Percentiles rank a stretch among this genome's conserved stretches.
Conservation (phyloP, 2,329 filamentous ascomycete species). For the Penicillium sp. region DNA sequence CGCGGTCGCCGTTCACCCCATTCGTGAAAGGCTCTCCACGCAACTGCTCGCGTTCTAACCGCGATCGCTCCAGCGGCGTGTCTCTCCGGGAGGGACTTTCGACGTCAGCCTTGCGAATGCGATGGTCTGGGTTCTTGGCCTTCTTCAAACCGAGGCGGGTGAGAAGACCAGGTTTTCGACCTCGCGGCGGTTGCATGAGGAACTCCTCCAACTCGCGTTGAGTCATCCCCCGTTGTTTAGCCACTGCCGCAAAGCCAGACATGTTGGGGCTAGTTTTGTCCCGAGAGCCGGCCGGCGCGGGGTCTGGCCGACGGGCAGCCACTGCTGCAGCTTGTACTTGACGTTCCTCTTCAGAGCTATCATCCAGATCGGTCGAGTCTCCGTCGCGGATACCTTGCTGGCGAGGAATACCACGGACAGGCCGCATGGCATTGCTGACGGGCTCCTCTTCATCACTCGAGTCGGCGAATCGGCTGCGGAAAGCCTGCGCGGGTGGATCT, state of each 20-base stretch:
- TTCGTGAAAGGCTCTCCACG: slow-evolving; percentile 28
- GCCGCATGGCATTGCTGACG: slow-evolving; percentile 44
- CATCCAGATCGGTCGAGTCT: slow-evolving; percentile 64
- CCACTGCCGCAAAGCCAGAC: slow-evolving; percentile 36
- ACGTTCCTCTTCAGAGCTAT: slow-evolving; percentile 58
- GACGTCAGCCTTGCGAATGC: slow-evolving; percentile 55
- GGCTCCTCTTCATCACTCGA: slow-evolving; percentile 71
- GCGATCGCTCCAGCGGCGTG: slow-evolving; percentile 62
- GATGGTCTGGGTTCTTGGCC: slow-evolving; percentile 27
- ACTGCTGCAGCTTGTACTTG: slow-evolving; percentile 29
- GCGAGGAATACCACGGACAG: slow-evolving; percentile 62
- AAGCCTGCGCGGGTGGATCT: slow-evolving; percentile 38
- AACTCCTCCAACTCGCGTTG: slow-evolving; percentile 39
- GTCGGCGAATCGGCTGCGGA: slow-evolving; percentile 66
- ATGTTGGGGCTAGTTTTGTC: slow-evolving; percentile 35
- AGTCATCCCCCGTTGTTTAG: slow-evolving; percentile 60
- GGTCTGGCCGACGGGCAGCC: slow-evolving; percentile 25
- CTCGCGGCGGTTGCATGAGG: slow-evolving; percentile 33
- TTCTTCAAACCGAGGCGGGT: slow-evolving; percentile 36
- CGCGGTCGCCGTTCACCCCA: slow-evolving; percentile 18
- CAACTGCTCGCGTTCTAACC: slow-evolving; percentile 48
- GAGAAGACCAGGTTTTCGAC: slow-evolving; percentile 35
- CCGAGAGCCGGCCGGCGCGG: slow-evolving; percentile 27
- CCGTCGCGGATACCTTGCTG: slow-evolving; percentile 61
- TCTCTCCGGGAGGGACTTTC: slow-evolving; percentile 66